phyloP scores from a whole-genome alignment of 495 filamentous ascomycete species.

The Penicillium desertorum region DNA sequence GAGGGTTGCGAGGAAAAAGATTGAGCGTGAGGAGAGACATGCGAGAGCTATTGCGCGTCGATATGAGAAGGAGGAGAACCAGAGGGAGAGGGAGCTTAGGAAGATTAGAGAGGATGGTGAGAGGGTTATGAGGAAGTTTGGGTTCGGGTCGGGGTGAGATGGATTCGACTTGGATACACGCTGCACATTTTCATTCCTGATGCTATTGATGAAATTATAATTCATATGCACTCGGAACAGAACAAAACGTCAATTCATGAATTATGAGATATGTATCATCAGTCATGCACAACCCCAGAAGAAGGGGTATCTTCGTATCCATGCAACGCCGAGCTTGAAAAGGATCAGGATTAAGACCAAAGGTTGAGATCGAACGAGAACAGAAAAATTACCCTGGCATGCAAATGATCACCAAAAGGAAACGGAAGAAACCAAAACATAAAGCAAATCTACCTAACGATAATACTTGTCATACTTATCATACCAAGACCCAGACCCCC shows the following conservation, averaged over 20 bases:
- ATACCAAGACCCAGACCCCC: slow-evolving; percentile 21
- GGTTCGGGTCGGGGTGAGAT: slow-evolving; percentile 7
- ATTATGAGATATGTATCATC: slow-evolving; percentile 22
- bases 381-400: slow-evolving; percentile 2
- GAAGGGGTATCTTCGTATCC: slow-evolving; percentile 27
- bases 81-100: slow-evolving; percentile 38
- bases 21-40: slow-evolving; percentile 40
- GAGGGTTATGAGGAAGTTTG: slow-evolving; percentile 34
- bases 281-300: slow-evolving; percentile 20
- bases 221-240: slow-evolving; percentile 6
- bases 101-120: slow-evolving; percentile 33
- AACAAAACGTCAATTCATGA: slow-evolving; percentile 15
- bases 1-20: slow-evolving; percentile 37
- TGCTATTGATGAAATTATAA: not conserved
- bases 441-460: slow-evolving; percentile 18
- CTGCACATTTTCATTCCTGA: slow-evolving; percentile 4
- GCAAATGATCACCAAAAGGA: slow-evolving; percentile 1
- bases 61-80: slow-evolving; percentile 44
- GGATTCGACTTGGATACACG: not conserved
- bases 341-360: slow-evolving; percentile 8
- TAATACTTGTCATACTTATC: slow-evolving; percentile 35
- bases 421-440: slow-evolving; percentile 1
- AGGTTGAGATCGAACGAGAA: not conserved
- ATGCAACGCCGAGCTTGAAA: slow-evolving; percentile 23
- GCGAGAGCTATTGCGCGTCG: slow-evolving; percentile 31